phyloP scores from a whole-genome alignment of 2,329 filamentous ascomycete species.

The Fusarium acutatum region DNA sequence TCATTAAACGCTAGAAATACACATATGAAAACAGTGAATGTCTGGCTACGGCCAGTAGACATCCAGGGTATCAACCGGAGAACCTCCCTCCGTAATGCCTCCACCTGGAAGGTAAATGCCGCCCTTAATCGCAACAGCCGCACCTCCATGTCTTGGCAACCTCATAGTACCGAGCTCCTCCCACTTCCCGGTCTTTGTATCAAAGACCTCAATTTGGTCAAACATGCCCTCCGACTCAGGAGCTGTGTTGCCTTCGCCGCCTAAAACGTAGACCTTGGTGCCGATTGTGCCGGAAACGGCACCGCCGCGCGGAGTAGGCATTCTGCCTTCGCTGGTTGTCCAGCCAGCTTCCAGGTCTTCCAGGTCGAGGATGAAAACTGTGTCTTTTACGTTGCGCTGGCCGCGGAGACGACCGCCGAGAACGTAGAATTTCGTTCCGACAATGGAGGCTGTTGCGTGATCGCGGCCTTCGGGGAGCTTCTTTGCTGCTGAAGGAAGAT shows the following conservation, averaged over 20 bases:
- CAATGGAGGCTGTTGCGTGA: constrained; percentile 45
- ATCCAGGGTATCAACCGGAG: constrained; percentile 25
- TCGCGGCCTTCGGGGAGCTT: constrained; percentile 47
- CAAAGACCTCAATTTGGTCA: constrained; percentile 43
- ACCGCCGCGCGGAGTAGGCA: constrained; percentile 51
- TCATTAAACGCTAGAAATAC: not conserved
- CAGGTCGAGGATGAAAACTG: constrained; percentile 48
- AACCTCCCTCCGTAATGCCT: constrained; percentile 35
- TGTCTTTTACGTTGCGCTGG: constrained; percentile 45
- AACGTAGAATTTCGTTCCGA: constrained; percentile 48
- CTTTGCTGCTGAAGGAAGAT: constrained; percentile 35
- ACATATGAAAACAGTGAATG: not conserved
- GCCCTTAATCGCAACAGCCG: constrained; percentile 39
- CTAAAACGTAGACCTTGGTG: constrained; percentile 46
- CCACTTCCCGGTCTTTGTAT: constrained; percentile 43
- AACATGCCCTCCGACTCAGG: constrained; percentile 36
- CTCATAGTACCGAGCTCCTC: constrained; percentile 38
- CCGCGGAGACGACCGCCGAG: constrained; percentile 47
- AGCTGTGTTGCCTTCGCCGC: constrained; percentile 48
- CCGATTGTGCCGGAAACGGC: constrained; percentile 41
- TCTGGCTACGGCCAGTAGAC: constrained; percentile 20
- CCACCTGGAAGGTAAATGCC: constrained; percentile 49
- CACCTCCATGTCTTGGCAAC: constrained; percentile 47
- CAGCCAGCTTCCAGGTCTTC: constrained; percentile 39
- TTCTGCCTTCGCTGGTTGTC: constrained; percentile 38